phyloP scores from a whole-genome alignment of 2,329 filamentous ascomycete genomes.

The Pseudopyricularia cyperi region DNA sequence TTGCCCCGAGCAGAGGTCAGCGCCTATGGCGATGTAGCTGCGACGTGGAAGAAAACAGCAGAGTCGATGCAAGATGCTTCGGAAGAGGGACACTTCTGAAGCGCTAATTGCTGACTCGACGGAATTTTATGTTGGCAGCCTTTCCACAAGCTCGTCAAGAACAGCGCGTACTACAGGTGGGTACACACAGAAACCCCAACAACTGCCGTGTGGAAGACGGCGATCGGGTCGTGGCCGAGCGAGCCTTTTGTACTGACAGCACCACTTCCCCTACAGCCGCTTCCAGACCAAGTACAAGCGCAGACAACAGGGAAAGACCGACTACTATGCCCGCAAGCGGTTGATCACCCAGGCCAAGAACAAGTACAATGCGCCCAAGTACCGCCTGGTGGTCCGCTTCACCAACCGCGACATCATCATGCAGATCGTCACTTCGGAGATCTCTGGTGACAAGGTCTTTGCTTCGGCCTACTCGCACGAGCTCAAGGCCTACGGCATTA shows the following conservation, averaged over 20 bases:
- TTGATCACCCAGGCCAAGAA: conserved; percentile 99
- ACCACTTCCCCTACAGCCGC: conserved; percentile 44
- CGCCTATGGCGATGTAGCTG: neutral
- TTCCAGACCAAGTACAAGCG: conserved; percentile 99
- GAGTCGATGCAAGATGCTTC: conserved; percentile 99
- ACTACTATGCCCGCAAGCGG: conserved; percentile 99
- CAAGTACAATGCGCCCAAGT: conserved; percentile 99
- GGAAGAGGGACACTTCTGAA: conserved; percentile 68
- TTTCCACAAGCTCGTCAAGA: conserved; percentile 95
- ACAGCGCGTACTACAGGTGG: conserved; percentile 97
- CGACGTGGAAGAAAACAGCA: conserved; percentile 14
- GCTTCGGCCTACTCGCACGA: conserved; percentile 88
- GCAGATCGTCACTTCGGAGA: conserved; percentile 94
- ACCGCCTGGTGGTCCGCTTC: conserved; percentile 98
- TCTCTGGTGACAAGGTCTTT: conserved; percentile 97
- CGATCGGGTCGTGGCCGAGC: too few relatives aligned
- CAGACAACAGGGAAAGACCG: conserved; percentile 91
- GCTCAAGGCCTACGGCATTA: conserved; percentile 93
- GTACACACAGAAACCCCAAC: conserved; percentile 19
- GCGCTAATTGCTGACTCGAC: conserved; percentile 99
- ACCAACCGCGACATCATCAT: conserved; percentile 98
- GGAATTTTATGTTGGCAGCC: conserved; percentile 47
- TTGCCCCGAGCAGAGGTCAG: neutral
- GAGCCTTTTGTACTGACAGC: neutral
- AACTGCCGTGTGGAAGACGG: too few relatives aligned